Conservation (phyloP, 345 rosid genomes). For the Odontarrhena argentea region DNA sequence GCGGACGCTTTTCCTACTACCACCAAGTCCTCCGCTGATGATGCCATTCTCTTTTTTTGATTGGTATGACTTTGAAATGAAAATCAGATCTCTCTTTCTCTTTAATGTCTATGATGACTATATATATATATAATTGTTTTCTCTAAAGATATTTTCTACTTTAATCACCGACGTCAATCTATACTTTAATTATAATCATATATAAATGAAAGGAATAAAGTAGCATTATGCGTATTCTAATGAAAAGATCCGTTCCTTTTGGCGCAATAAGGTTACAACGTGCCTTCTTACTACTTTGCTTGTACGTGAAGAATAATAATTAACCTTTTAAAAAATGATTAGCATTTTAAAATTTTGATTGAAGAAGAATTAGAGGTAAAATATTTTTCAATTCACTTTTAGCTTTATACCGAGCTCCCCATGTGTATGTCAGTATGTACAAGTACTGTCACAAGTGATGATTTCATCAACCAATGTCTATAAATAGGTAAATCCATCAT, state of each 20-base stretch:
- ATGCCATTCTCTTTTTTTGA: constrained; percentile 23
- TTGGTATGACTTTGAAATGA: neutral
- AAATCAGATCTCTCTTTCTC: constrained; percentile 20
- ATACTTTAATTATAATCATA: neutral
- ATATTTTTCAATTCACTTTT: no score
- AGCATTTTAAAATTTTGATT: no score
- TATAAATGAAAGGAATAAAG: neutral
- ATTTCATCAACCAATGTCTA: no score
- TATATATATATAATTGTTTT: constrained; percentile 4
- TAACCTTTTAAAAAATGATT: no score
- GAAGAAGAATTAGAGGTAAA: no score
- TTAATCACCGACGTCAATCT: constrained; percentile 26
- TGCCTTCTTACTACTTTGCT: constrained; percentile 22
- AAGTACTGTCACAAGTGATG: no score
- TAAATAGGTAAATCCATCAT: no score
- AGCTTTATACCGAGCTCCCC: no score
- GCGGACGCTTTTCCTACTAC: no score
- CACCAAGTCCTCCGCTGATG: neutral
- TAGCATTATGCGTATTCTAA: constrained; percentile 5
- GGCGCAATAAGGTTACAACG: constrained; percentile 13
- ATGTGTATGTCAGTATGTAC: no score
- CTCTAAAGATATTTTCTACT: neutral
- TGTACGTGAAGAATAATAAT: neutral
- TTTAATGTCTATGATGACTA: neutral
- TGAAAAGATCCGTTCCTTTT: constrained; percentile 26